Conservation (phyloP, 257 asterid genomes). For the Haberlea rhodopensis region DNA sequence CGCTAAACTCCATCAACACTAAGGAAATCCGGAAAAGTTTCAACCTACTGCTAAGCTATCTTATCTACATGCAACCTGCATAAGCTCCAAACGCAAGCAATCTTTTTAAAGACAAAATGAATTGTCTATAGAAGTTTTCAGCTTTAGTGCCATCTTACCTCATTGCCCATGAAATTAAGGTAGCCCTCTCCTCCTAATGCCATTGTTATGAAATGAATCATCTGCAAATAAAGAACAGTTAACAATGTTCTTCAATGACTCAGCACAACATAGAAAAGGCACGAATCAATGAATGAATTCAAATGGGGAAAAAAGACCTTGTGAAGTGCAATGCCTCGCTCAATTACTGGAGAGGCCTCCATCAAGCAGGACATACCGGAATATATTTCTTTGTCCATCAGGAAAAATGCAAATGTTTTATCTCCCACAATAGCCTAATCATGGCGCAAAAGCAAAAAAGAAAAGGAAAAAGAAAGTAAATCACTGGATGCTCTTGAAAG, state of each 20-base stretch:
- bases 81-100: slow-evolving; percentile 19
- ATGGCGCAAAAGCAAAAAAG: slow-evolving; percentile 27
- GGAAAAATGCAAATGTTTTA: slow-evolving; percentile 79
- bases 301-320: slow-evolving; percentile 56
- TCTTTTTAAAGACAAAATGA: slow-evolving; percentile 13
- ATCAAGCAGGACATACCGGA: slow-evolving; percentile 88
- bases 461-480: slow-evolving; percentile 17
- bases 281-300: slow-evolving; percentile 20
- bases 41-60: slow-evolving; percentile 9
- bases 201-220: slow-evolving; percentile 94
- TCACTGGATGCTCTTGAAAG: slow-evolving; percentile 4
- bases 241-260: slow-evolving; percentile 18
- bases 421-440: slow-evolving; percentile 92
- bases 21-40: slow-evolving; percentile 12
- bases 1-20: slow-evolving; percentile 4
- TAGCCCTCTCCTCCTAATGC: slow-evolving; percentile 98
- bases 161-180: slow-evolving; percentile 98
- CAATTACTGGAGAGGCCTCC: slow-evolving; percentile 77
- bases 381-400: slow-evolving; percentile 97
- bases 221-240: slow-evolving; percentile 45
- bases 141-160: slow-evolving; percentile 48
- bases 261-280: slow-evolving; percentile 11
- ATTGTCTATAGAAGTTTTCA: slow-evolving; percentile 14
- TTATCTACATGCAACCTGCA: slow-evolving; percentile 10
- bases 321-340: slow-evolving; percentile 89